Evolutionary conservation across 2,329 filamentous ascomycete genomes (phyloP).

Genomic region (Diaporthe velutina): DNA sequence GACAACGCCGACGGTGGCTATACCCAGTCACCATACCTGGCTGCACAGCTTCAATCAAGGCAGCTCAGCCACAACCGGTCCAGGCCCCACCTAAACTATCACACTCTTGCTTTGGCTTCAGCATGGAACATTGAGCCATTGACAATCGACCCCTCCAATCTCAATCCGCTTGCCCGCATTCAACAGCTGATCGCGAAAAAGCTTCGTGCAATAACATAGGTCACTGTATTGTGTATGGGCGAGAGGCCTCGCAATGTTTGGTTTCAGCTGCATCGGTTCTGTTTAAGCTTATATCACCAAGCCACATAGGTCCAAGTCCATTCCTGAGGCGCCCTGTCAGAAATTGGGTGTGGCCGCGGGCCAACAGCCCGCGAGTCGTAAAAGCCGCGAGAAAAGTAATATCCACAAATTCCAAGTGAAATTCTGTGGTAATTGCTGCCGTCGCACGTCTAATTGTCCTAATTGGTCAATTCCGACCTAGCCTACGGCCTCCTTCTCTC

Average conservation of each 20-base stretch:
- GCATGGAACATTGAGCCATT: not conserved
- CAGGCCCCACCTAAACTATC: slow-evolving; percentile 23
- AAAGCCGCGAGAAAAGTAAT: not conserved
- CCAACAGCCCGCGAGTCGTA: not conserved
- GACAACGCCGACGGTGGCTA: slow-evolving; percentile 16
- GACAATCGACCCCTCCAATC: slow-evolving; percentile 21
- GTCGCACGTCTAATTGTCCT: not conserved
- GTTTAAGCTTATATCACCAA: not conserved
- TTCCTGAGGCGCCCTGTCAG: not conserved
- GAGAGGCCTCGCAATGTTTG: slow-evolving; percentile 20
- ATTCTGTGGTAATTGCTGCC: slow-evolving; percentile 7
- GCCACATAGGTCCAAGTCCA: not conserved
- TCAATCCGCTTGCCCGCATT: slow-evolving; percentile 27
- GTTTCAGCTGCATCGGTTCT: not conserved
- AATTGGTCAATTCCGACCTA: not conserved
- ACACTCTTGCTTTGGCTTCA: slow-evolving; percentile 11
- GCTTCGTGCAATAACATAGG: not conserved
- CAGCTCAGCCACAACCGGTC: slow-evolving; percentile 20
- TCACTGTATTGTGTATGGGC: not conserved
- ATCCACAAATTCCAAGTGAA: not conserved
- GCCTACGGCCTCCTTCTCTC: not conserved
- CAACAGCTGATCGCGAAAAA: slow-evolving; percentile 13
- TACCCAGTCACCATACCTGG: not conserved
- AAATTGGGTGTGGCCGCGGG: not conserved
- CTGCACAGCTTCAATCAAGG: not conserved